A percentile compares a stretch with the other conserved stretches of the same genome.
Evolutionary conservation across 2,329 filamentous ascomycete genomes (phyloP).

Genomic region (Pyrenochaeta sp.): DNA sequence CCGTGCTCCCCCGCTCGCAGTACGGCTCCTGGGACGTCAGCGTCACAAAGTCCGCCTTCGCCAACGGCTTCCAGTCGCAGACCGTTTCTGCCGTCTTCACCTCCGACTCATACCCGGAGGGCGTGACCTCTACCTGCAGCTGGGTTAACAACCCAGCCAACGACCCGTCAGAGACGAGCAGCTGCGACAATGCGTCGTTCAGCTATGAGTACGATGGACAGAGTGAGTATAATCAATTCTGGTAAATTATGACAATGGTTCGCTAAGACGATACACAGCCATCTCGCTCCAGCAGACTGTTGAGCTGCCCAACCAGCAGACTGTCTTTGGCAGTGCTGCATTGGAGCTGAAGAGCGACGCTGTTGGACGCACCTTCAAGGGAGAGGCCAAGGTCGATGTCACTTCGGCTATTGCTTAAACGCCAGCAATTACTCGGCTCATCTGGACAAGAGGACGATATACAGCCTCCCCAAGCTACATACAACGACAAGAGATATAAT

Average conservation of each 20-base stretch:
- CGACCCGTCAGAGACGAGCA: neutral
- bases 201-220: slow-evolving; percentile 6
- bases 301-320: slow-evolving; percentile 10
- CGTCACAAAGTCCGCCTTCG: slow-evolving; percentile 2
- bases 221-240: slow-evolving; percentile 6
- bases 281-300: slow-evolving; percentile 16
- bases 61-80: slow-evolving; percentile 10
- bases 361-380: slow-evolving; percentile 3
- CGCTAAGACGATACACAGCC: slow-evolving; percentile 1
- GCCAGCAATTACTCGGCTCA: neutral
- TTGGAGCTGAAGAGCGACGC: neutral
- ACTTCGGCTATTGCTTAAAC: slow-evolving; percentile 16
- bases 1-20: slow-evolving; percentile 7
- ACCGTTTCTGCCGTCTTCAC: slow-evolving; percentile 13
- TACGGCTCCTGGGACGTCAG: slow-evolving; percentile 10
- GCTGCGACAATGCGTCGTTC: slow-evolving; percentile 10
- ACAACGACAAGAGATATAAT: neutral
- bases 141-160: slow-evolving; percentile 1
- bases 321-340: slow-evolving; percentile 16
- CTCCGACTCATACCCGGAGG: slow-evolving; percentile 5
- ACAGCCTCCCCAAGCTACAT: too few relatives aligned
- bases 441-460: too few relatives aligned
- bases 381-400: slow-evolving; percentile 10
- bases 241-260: neutral
- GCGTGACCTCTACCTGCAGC: slow-evolving; percentile 6